A percentile compares a stretch with the other conserved stretches of the same genome.
Conservation (phyloP, 2,329 filamentous ascomycete species). For the Aspergillus neotritici region DNA sequence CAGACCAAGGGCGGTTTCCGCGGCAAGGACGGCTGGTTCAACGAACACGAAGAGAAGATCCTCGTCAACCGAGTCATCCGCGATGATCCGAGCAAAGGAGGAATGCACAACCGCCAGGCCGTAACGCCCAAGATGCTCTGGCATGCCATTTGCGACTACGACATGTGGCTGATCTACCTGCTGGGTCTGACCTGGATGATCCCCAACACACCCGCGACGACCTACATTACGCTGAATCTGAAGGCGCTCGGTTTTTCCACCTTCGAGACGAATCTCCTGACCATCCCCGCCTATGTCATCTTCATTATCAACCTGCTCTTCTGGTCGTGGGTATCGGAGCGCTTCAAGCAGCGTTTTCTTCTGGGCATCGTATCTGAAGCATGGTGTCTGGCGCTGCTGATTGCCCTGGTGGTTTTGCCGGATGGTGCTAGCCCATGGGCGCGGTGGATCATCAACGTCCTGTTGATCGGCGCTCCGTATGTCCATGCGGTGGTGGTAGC, state of each 20-base stretch:
- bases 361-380: slow-evolving; percentile 50
- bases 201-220: slow-evolving; percentile 31
- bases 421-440: slow-evolving; percentile 46
- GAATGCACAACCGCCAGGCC: slow-evolving; percentile 57
- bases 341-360: slow-evolving; percentile 51
- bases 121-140: slow-evolving; percentile 46
- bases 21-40: slow-evolving; percentile 61
- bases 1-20: slow-evolving; percentile 58
- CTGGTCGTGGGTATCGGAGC: slow-evolving; percentile 51
- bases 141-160: slow-evolving; percentile 49
- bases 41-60: slow-evolving; percentile 62
- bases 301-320: slow-evolving; percentile 54
- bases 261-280: slow-evolving; percentile 58
- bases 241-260: slow-evolving; percentile 54
- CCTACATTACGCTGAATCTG: slow-evolving; percentile 38
- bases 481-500: slow-evolving; percentile 52
- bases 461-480: slow-evolving; percentile 54
- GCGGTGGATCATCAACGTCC: slow-evolving; percentile 47
- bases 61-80: slow-evolving; percentile 60
- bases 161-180: slow-evolving; percentile 54
- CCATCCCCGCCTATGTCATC: slow-evolving; percentile 53
- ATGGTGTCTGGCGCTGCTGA: slow-evolving; percentile 50
- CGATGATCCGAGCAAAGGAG: slow-evolving; percentile 54
- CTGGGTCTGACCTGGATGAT: slow-evolving; percentile 44
- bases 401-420: slow-evolving; percentile 48